Conservation (phyloP, 108 stramenopile genomes). For the Discostella stelligeroides region DNA sequence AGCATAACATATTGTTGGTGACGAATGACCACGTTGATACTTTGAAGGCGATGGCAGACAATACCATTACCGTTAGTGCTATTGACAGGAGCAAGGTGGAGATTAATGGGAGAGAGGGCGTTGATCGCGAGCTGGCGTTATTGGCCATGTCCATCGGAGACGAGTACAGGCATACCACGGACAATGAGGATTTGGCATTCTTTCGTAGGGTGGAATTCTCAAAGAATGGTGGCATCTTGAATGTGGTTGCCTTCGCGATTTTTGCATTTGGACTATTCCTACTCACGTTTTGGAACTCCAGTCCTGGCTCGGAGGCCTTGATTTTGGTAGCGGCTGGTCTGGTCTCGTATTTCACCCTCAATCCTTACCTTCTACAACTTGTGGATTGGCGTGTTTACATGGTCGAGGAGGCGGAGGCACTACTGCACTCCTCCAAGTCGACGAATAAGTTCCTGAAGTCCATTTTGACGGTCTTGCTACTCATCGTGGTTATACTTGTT, state of each 20-base stretch:
- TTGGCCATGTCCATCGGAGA: slow-evolving; percentile 61
- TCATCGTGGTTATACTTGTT: slow-evolving; percentile 48
- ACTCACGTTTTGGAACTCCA: slow-evolving; percentile 58
- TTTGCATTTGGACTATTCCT: slow-evolving; percentile 55
- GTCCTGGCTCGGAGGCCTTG: slow-evolving; percentile 49
- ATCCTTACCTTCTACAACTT: slow-evolving; percentile 65
- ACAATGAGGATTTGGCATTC: slow-evolving; percentile 59
- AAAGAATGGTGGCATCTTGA: slow-evolving; percentile 44
- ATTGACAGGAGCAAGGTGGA: slow-evolving; percentile 63
- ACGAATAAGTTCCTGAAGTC: slow-evolving; percentile 66
- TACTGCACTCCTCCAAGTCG: slow-evolving; percentile 57
- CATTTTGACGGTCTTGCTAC: slow-evolving; percentile 35
- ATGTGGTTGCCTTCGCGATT: slow-evolving; percentile 50
- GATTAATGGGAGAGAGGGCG: slow-evolving; percentile 53
- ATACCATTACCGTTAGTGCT: slow-evolving; percentile 67
- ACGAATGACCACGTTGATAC: slow-evolving; percentile 77
- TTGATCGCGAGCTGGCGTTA: slow-evolving; percentile 56
- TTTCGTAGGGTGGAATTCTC: slow-evolving; percentile 63
- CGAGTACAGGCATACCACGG: slow-evolving; percentile 37
- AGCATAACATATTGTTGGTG: slow-evolving; percentile 69
- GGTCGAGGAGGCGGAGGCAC: slow-evolving; percentile 70
- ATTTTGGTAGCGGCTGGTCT: slow-evolving; percentile 58
- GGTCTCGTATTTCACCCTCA: slow-evolving; percentile 59
- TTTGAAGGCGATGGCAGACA: slow-evolving; percentile 64
- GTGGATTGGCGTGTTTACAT: slow-evolving; percentile 68